Percentiles rank a stretch among this genome's conserved stretches.
phyloP scores from a whole-genome alignment of 148 eudicot species.

The Limonium bicolor region DNA sequence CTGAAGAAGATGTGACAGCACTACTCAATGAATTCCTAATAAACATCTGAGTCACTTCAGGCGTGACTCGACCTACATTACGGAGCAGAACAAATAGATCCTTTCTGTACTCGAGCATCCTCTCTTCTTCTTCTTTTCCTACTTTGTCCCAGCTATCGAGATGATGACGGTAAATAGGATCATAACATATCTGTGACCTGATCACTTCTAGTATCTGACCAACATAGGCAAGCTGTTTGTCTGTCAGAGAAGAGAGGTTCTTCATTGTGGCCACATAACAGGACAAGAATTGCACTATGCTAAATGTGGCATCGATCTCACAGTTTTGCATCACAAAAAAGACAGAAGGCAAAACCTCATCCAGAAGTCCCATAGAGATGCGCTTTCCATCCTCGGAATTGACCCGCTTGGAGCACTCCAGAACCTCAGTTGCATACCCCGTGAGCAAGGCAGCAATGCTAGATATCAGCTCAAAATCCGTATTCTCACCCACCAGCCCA shows the following conservation, averaged over 20 bases:
- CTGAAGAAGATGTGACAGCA: constrained; percentile 47
- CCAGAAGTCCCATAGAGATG: constrained; percentile 45
- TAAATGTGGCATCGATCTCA: constrained; percentile 61
- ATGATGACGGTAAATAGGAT: constrained; percentile 59
- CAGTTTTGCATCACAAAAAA: constrained; percentile 59
- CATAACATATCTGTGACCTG: constrained; percentile 61
- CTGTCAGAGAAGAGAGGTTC: constrained; percentile 43
- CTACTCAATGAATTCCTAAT: constrained; percentile 57
- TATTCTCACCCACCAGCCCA: constrained; percentile 43
- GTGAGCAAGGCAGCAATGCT: constrained; percentile 68
- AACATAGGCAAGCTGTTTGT: constrained; percentile 58
- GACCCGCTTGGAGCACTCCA: constrained; percentile 57
- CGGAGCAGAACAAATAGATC: constrained; percentile 75
- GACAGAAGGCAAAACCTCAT: constrained; percentile 86
- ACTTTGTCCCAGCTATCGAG: constrained; percentile 69
- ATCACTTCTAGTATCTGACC: constrained; percentile 81
- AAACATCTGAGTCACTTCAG: constrained; percentile 67
- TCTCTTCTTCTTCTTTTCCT: constrained; percentile 87
- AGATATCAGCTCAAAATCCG: constrained; percentile 63
- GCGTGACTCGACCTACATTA: constrained; percentile 79
- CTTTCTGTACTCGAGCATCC: constrained; percentile 82
- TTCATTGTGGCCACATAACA: constrained; percentile 84
- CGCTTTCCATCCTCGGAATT: constrained; percentile 43
- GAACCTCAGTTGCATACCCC: constrained; percentile 73
- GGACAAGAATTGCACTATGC: constrained; percentile 70